These are phyloP conservation scores for Pseudogymnoascus sp. DNA, from an alignment of 2,329 filamentous ascomycete genomes.

Conservation along the genomic window DNA sequence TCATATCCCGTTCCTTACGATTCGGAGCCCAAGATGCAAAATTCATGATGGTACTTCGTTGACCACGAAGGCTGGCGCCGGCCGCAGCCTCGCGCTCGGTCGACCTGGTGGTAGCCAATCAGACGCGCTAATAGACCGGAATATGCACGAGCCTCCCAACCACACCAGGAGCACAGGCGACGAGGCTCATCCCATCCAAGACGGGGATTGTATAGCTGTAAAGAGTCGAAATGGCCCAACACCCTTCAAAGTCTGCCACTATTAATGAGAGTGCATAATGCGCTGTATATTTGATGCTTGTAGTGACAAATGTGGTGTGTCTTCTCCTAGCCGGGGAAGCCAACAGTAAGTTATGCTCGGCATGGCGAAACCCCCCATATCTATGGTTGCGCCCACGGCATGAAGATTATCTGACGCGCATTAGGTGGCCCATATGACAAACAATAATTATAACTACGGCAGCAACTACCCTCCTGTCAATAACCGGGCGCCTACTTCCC, in stretches of 20 bases:
- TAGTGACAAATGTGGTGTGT: background rate
- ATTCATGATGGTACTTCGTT: background rate
- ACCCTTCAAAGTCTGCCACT: background rate
- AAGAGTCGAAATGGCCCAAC: background rate
- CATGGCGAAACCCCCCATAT: background rate
- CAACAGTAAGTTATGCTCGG: background rate
- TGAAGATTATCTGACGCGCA: background rate
- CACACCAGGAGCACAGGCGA: background rate
- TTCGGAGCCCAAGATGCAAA: background rate
- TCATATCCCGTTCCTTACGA: background rate
- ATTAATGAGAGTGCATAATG: background rate
- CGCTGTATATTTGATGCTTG: background rate
- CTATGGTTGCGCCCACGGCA: background rate
- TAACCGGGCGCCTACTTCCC: background rate
- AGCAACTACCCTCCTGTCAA: conserved; percentile 4
- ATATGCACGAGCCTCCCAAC: background rate
- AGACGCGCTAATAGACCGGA: background rate
- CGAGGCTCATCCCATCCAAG: background rate
- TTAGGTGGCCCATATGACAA: background rate
- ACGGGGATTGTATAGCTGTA: background rate
- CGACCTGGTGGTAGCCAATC: background rate
- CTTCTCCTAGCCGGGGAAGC: background rate
- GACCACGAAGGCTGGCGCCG: background rate
- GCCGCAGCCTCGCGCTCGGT: background rate
- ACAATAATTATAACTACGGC: conserved; percentile 1